Evolutionary conservation across 2,329 filamentous ascomycete species (phyloP).

Genomic region (Aspergillus sp.): DNA sequence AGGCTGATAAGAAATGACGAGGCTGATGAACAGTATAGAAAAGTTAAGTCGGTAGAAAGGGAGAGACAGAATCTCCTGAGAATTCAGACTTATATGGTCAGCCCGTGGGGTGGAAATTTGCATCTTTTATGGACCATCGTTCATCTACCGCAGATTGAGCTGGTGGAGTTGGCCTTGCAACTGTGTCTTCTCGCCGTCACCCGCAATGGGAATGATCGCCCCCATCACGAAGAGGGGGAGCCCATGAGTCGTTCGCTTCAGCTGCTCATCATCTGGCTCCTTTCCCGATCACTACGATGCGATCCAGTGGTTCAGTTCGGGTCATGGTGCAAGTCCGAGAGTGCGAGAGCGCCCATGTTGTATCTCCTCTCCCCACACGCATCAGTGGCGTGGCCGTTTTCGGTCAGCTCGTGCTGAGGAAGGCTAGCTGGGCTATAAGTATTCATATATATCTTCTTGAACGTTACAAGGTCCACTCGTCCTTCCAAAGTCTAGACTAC

Average conservation of each 20-base stretch:
- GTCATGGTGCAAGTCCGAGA: not conserved
- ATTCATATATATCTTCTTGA: constrained; percentile 1
- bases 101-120: not conserved
- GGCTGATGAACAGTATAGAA: too few species aligned
- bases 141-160: not conserved
- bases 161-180: constrained; percentile 1
- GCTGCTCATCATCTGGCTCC: too few species aligned
- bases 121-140: not conserved
- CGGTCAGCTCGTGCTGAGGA: constrained; percentile 4
- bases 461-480: constrained; percentile 9
- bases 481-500: constrained; percentile 7
- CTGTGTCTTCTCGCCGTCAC: constrained; percentile 1
- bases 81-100: too few species aligned
- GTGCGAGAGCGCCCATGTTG: not conserved
- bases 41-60: not conserved
- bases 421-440: not conserved
- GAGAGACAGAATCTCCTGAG: too few species aligned
- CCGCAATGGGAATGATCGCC: constrained; percentile 14
- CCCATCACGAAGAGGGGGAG: not conserved
- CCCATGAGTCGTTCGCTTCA: not conserved
- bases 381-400: constrained; percentile 6
- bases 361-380: not conserved
- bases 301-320: not conserved
- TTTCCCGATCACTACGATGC: not conserved
- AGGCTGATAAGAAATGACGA: too few species aligned